Base-by-base conservation (phyloP, 345 rosid species). In the Passiflora organensis region DNA sequence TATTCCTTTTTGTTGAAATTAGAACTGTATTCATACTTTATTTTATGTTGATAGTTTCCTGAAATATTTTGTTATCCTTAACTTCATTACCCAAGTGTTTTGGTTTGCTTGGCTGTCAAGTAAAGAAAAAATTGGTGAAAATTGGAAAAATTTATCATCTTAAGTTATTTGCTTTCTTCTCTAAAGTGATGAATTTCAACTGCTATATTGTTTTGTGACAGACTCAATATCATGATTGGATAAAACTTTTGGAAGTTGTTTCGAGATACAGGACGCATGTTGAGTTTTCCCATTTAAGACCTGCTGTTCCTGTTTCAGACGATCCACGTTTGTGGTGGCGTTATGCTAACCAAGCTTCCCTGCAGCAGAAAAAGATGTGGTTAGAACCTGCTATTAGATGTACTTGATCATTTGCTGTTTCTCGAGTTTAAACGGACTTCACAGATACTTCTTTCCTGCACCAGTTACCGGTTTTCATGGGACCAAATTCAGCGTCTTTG, bases 201-300 rank as follows among this genome's bases (percentile, higher is more conserved):
- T 53, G 59, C 58, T 51, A 57, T n/a, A 56, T 49, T 59, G 42
- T 71, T 66, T 67, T 48, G 58, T 64, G 32, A 58, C 83, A 93
- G 99, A 89, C 73, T 19, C 99, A 93, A 71, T 93, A 93, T 76
- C 86, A 83, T 74, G 99, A 93, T 76, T 89, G 95, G 91, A 84
- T 93, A 75, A 93, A 83, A 76, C 80, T 93, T 59, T 68, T 89
- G 50, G 99, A 93, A 74, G 95, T 79, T 69, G 69, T 93, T 70
- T 86, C 96, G 19, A 89, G 87, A 73, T 83, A 89, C 78, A 83
- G 75, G 84, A 79, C 72, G 36, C 78, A 77, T 75, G 66, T 86
- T 58, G 99, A 93, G 70, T 71, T 89, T 70, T 89, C 91, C 43
- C 95, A 93, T 79, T 73, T 93, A 74, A 81, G 99, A 73, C 97